Percentiles rank a stretch among this genome's conserved stretches.
phyloP scores from a whole-genome alignment of 2,329 filamentous ascomycete species.

The Aspergillus aculeatinus region DNA sequence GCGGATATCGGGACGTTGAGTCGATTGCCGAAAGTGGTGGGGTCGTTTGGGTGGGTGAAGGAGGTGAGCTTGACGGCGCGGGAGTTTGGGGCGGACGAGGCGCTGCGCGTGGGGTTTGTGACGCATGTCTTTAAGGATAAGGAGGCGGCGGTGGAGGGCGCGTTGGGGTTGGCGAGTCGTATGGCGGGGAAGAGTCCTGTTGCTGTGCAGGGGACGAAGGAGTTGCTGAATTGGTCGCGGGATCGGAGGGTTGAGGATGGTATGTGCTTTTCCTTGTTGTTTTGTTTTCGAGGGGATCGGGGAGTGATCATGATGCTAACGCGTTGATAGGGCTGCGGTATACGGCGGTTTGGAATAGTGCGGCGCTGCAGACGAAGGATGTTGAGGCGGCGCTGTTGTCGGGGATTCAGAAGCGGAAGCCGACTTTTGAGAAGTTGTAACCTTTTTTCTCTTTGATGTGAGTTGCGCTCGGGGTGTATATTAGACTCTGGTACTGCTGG shows the following conservation, averaged over 20 bases:
- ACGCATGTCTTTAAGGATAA: constrained; percentile 51
- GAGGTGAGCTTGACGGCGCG: constrained; percentile 48
- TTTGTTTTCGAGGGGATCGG: no score
- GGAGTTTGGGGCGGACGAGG: constrained; percentile 47
- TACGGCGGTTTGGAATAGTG: constrained; percentile 83
- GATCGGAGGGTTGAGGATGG: constrained; percentile 77
- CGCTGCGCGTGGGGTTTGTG: constrained; percentile 45
- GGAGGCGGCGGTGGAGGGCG: constrained; percentile 61
- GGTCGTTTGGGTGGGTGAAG: constrained; percentile 49
- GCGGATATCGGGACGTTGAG: constrained; percentile 50
- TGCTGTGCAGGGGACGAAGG: constrained; percentile 83
- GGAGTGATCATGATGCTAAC: background rate
- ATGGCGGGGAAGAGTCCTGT: constrained; percentile 83
- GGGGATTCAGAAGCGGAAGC: constrained; percentile 73
- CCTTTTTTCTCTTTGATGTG: rapidly evolving
- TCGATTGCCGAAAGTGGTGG: constrained; percentile 49
- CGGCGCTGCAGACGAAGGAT: constrained; percentile 77
- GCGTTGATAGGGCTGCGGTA: constrained; percentile 65
- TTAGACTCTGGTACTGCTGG: background rate
- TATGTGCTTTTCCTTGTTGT: constrained; percentile 25
- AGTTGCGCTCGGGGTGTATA: background rate
- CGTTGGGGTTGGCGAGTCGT: constrained; percentile 60
- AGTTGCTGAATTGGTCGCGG: constrained; percentile 76
- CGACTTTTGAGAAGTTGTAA: constrained; percentile 81
- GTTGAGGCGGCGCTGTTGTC: constrained; percentile 71